Evolutionary conservation across 129 eudicot species (phyloP).

Genomic region (Saussurea involucrata): DNA sequence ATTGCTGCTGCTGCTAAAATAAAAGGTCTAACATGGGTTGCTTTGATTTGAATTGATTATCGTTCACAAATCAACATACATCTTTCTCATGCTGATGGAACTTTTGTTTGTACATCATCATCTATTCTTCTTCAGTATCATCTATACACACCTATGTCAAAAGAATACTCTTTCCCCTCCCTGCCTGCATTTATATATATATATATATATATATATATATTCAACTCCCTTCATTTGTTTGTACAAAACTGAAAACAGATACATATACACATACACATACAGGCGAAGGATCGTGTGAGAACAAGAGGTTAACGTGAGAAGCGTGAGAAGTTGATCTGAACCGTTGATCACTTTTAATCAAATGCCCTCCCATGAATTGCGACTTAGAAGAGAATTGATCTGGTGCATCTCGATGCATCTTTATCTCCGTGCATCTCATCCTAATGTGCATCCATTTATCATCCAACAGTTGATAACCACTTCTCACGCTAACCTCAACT

Average conservation of each 20-base stretch:
- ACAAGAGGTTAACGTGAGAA: too few species aligned
- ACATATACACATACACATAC: not conserved
- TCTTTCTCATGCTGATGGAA: not conserved
- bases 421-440: too few species aligned
- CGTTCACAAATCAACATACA: not conserved
- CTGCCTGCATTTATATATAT: not conserved
- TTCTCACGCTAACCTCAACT: too few species aligned
- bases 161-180: not conserved
- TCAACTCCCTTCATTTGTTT: not conserved
- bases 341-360: too few species aligned
- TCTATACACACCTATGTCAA: not conserved
- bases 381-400: too few species aligned
- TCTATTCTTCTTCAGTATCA: not conserved
- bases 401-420: too few species aligned
- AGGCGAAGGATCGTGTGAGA: too few species aligned
- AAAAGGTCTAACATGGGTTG: not conserved
- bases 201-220: too few species aligned
- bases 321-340: too few species aligned
- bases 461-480: too few species aligned
- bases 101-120: not conserved
- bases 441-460: too few species aligned
- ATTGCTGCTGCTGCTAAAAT: not conserved
- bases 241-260: not conserved
- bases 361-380: too few species aligned
- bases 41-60: not conserved